phyloP scores from a whole-genome alignment of 306 rosid genomes.

The Styphnolobium japonicum region DNA sequence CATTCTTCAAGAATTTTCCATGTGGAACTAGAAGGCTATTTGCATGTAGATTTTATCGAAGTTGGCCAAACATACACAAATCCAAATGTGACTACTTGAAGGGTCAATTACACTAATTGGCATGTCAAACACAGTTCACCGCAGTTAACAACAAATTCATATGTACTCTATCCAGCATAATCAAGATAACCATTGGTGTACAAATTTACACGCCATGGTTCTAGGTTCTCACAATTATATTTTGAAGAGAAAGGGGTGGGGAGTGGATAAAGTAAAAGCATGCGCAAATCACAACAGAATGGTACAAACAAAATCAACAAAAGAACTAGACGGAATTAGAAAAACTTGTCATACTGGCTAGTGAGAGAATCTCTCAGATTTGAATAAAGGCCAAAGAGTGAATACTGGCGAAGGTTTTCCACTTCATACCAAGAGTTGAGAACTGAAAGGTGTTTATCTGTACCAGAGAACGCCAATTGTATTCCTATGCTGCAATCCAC shows the following conservation, averaged over 20 bases:
- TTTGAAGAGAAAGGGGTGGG: not conserved
- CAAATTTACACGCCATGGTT: constrained; percentile 38
- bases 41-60: not conserved
- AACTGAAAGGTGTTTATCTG: constrained; percentile 77
- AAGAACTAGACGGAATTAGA: constrained; percentile 31
- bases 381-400: constrained; percentile 73
- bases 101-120: not conserved
- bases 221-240: constrained; percentile 18
- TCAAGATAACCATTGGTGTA: constrained; percentile 17
- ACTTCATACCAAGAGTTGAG: constrained; percentile 99
- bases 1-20: not conserved
- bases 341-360: constrained; percentile 69
- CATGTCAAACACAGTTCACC: not conserved
- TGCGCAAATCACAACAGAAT: constrained; percentile 20
- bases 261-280: not conserved
- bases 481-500: constrained; percentile 90
- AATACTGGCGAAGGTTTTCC: constrained; percentile 82
- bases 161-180: constrained; percentile 5
- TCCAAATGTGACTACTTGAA: not conserved
- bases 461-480: constrained; percentile 92
- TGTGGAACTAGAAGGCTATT: not conserved
- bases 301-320: constrained; percentile 27
- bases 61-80: not conserved
- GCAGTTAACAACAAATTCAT: constrained; percentile 1
- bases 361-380: constrained; percentile 82